These are phyloP conservation scores for Alternaria conjuncta DNA, from an alignment of 2,329 filamentous ascomycete species.

Conservation along the genomic window DNA sequence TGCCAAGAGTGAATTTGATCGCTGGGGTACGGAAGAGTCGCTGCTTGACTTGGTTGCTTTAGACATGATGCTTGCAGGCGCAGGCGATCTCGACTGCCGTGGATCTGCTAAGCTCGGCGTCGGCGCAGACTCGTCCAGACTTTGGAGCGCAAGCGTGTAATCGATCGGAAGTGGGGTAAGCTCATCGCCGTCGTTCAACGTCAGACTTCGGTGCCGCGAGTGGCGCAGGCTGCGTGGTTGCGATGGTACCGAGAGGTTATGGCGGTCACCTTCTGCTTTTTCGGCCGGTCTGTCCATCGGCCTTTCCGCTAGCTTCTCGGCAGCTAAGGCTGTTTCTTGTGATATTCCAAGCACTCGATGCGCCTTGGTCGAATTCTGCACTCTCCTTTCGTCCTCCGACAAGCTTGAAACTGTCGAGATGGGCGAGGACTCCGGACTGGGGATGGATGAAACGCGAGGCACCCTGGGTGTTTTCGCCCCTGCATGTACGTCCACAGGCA, in stretches of 20 bases:
- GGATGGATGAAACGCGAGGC: constrained; percentile 42
- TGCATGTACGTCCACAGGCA: constrained; percentile 47
- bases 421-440: constrained; percentile 38
- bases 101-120: constrained; percentile 16
- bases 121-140: constrained; percentile 32
- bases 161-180: constrained; percentile 48
- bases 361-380: constrained; percentile 47
- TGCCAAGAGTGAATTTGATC: constrained; percentile 34
- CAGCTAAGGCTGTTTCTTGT: constrained; percentile 20
- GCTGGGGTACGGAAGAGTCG: constrained; percentile 21
- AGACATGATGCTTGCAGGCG: constrained; percentile 27
- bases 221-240: constrained; percentile 31
- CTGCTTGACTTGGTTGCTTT: constrained; percentile 26
- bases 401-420: constrained; percentile 42
- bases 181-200: constrained; percentile 43
- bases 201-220: constrained; percentile 40
- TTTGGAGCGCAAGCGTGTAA: constrained; percentile 48
- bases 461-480: constrained; percentile 47
- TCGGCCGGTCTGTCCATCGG: constrained; percentile 2
- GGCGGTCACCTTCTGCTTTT: constrained; percentile 3
- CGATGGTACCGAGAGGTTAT: constrained; percentile 14
- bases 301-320: constrained; percentile 17
- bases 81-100: constrained; percentile 16
- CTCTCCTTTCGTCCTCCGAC: constrained; percentile 32
- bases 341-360: constrained; percentile 51